Evolutionary conservation across 192 early-diverging fungal species (phyloP).

Genomic region (Jimgerdemannia lactiflua): DNA sequence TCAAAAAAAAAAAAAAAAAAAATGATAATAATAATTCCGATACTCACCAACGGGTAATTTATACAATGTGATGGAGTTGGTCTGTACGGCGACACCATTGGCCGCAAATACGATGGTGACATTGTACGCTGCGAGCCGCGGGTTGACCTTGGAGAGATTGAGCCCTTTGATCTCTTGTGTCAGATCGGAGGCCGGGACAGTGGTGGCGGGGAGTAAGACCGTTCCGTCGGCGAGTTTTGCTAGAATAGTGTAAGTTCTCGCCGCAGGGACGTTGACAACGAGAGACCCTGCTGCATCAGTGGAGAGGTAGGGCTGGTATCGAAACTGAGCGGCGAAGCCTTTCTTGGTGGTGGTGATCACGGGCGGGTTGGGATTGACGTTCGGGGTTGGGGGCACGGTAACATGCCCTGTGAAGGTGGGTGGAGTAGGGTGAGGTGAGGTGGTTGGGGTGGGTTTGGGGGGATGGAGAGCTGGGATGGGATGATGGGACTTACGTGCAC

Average conservation of each 20-base stretch:
- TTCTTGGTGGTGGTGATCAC: neutral
- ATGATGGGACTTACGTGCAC: too few species aligned
- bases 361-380: neutral
- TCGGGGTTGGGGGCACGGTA: neutral
- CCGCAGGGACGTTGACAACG: constrained; percentile 2
- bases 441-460: too few species aligned
- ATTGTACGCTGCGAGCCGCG: constrained; percentile 6
- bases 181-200: neutral
- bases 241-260: neutral
- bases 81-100: neutral
- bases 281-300: constrained; percentile 8
- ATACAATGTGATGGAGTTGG: neutral
- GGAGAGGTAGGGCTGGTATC: constrained; percentile 11
- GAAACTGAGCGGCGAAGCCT: constrained; percentile 4
- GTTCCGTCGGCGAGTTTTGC: constrained; percentile 4
- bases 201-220: constrained; percentile 4
- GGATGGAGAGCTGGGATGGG: too few species aligned
- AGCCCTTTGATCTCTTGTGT: neutral
- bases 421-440: too few species aligned
- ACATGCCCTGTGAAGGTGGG: neutral
- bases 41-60: constrained; percentile 6
- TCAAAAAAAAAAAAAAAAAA: neutral
- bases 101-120: constrained; percentile 2
- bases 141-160: constrained; percentile 4
- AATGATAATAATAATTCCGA: neutral